phyloP scores from a whole-genome alignment of 371 early-diverging fungal genomes.

The Chytridiales sp. region DNA sequence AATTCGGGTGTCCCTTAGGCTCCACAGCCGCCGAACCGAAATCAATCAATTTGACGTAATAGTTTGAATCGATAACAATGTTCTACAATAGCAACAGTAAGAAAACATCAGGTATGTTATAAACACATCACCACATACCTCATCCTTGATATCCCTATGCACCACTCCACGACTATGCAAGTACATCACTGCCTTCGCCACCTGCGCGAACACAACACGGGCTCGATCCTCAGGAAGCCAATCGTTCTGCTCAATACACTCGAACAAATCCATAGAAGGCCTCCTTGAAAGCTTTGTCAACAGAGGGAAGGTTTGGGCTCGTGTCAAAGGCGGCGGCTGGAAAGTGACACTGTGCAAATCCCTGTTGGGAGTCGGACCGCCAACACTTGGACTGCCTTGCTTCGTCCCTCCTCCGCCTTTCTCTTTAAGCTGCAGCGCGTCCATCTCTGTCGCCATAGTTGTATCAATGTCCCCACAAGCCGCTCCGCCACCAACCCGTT shows the following conservation, averaged over 20 bases:
- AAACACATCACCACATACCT: constrained; percentile 31
- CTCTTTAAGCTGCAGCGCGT: too few species aligned
- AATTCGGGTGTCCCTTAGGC: constrained; percentile 11
- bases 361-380: too few species aligned
- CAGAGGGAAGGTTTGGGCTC: too few species aligned
- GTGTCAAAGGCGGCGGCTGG: too few species aligned
- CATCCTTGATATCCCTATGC: constrained; percentile 57
- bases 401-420: too few species aligned
- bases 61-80: constrained; percentile 33
- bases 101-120: neutral
- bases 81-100: constrained; percentile 3
- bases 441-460: too few species aligned
- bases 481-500: too few species aligned
- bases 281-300: too few species aligned
- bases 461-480: too few species aligned
- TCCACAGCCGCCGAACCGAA: constrained; percentile 69
- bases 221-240: constrained; percentile 60
- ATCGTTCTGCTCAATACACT: constrained; percentile 67
- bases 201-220: constrained; percentile 65
- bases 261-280: constrained; percentile 68
- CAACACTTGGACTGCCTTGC: too few species aligned
- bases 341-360: too few species aligned
- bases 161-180: constrained; percentile 51
- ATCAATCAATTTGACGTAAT: constrained; percentile 72
- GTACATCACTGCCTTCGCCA: constrained; percentile 66